Percentiles rank a stretch among this genome's conserved stretches.
These are phyloP conservation scores for Mariannaea elegans DNA, from an alignment of 2,329 filamentous ascomycete genomes.

Conservation along the genomic window DNA sequence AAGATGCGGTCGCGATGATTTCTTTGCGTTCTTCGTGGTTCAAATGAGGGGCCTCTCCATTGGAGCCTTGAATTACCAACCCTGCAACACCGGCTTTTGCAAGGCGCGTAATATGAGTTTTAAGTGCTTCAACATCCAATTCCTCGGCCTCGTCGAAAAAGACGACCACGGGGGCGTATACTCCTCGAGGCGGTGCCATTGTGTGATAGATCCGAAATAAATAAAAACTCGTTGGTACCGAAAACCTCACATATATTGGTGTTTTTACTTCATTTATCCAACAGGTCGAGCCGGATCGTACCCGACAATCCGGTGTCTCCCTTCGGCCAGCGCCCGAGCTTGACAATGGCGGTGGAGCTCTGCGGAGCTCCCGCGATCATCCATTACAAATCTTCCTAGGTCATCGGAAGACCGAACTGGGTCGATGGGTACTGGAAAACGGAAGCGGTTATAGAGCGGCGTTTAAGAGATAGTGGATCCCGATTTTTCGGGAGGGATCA, in stretches of 20 bases:
- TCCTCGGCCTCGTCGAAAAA: constrained; percentile 68
- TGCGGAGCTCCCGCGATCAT: too few species aligned
- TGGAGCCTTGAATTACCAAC: constrained; percentile 76
- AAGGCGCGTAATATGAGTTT: constrained; percentile 65
- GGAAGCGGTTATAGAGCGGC: too few species aligned
- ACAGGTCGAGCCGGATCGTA: not conserved
- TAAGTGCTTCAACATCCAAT: constrained; percentile 62
- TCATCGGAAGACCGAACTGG: too few species aligned
- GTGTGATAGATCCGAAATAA: not conserved
- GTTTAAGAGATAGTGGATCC: too few species aligned
- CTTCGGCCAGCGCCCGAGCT: too few species aligned
- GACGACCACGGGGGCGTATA: constrained; percentile 70
- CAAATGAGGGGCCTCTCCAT: constrained; percentile 78
- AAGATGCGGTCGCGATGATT: constrained; percentile 69
- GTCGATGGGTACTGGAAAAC: too few species aligned
- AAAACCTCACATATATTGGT: not conserved
- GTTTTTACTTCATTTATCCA: not conserved
- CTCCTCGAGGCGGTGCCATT: constrained; percentile 45
- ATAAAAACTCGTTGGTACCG: not conserved
- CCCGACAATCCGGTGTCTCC: too few species aligned
- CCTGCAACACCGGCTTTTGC: constrained; percentile 72
- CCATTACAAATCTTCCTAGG: too few species aligned
- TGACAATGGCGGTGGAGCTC: too few species aligned
- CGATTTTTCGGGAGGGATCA: too few species aligned
- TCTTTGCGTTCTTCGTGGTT: constrained; percentile 70